Base-by-base conservation (phyloP, 164 flowering plant genomes). In the Vitis rupestris region DNA sequence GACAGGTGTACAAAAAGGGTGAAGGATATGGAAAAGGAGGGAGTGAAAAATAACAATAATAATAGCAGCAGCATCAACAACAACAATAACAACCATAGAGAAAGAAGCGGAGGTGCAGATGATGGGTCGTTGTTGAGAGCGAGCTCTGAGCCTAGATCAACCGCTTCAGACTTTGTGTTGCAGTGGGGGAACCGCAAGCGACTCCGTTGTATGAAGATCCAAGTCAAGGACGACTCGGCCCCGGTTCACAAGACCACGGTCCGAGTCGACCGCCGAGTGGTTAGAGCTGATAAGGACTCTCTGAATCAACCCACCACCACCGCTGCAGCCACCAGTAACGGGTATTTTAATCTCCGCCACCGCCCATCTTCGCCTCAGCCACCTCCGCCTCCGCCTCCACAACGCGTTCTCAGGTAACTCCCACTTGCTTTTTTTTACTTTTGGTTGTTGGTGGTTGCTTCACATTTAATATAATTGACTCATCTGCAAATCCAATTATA, bases 101-200 rank as follows among this genome's bases (percentile, higher is more conserved):
- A 69, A 7, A 72, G 77, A 68, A 17, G 29, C 63, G 70, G 71
- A 13, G 74, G 63, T 2, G 75, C 19, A 14, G 73, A 54, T 14
- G 80, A 63, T 52, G 77, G 70, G 10, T 67, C 62, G 50, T 51
- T 19, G 62, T 59, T 72, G 47, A 76, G 78, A 65, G 69, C 76
- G 8, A 68, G 62, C 59, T 60, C 76, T 1, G 82, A 82, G 49
- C 50, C 75, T 7, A 61, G 54, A 17, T n/a, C 71, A 13, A 59
- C 80, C 69, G 11, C 81, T 65, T 66, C 84, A n/a, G 93, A 88
- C 19, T 85, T 89, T 30, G 85, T 75, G 14, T 74, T 89, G 74
- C 98, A 87, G 86, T 92, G 98, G 98, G 98, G 98, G 3, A 89
- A 82, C 64, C 87, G 97, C 75, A 93, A 93, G 72, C 80, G 97